Evolutionary conservation across 768 basidiomycete species (phyloP), one percentile per base, ranked within the genome.

Genomic region (Arthromyces matolae): DNA sequence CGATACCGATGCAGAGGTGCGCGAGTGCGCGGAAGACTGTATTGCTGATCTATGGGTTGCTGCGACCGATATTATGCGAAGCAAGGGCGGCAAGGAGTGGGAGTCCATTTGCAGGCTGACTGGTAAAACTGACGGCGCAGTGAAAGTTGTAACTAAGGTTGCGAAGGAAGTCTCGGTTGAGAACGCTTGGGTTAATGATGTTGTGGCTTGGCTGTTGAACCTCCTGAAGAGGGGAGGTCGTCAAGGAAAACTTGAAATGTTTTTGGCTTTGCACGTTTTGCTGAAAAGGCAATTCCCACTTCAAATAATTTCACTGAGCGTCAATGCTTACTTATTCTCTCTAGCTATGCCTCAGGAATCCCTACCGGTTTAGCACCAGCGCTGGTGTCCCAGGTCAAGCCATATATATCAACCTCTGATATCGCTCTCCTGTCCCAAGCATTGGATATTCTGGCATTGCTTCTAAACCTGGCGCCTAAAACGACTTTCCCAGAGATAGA

Each of bases 1-100:
- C 51, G 89, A 94, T 55, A 94, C 94, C 1, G 95, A 98, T 63
- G 83, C 88, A 3, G 94, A 96, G 53, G 91, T 98, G 18, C 80
- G 93, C 29, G 75, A 78, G 20, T 81, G 78, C 53, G 93, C 93
- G 0, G 86, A 97, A 57, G 83, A 86, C 25, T 82, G 81, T 40
- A 77, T 95, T 35, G 93, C 86, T 1, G 86, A 93, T 61, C 69
- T 98, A 8, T 91, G 96, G 84, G 78, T 91, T 42, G 85, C 83
- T 55, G 91, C 93, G 1, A 84, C 87, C 1, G 89, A 93, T 38
- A 65, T 81, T 12, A 74, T 89, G 28, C 76, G 65, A 54, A 62
- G 67, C 1, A 86, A 85, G 62, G 78, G 78, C 33, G 75, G 80
- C 43, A 80, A 78, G 55, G 89, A 93, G 57, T 93, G 90, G 89